Evolutionary conservation across 2,329 filamentous ascomycete genomes (phyloP), one percentile per base, ranked within the genome.

Genomic region (Dryadomyces quercus-mongolicae): DNA sequence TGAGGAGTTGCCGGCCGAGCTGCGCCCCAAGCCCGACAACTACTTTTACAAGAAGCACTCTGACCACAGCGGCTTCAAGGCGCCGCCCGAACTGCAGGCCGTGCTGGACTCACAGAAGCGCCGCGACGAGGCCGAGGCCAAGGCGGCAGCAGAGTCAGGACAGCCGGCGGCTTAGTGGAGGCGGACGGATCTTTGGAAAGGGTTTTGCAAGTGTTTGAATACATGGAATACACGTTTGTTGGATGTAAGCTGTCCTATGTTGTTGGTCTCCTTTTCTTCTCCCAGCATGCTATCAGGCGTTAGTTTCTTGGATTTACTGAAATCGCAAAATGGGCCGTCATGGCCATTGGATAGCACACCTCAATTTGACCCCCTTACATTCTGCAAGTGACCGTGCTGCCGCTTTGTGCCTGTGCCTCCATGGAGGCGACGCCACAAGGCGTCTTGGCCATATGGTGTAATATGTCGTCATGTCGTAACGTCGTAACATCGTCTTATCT

Each of bases 1-100:
- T 49, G 78, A 84, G 52, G 81, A 87, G 60, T 73, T 96, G 34
- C 85, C 85, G 6, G 71, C 77, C 1, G 86, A 93, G 65, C 71
- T 95, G 60, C 75, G 75, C 56, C 88, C 88, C 43, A 86, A 85
- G 71, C 64, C 78, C 49, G 80, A 84, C 56, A 81, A 80, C 66
- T 90, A 87, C 71, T 84, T 83, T 68, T 96, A 95, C 74, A 93
- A 93, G 74, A 87, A 85, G 68, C 92, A 97, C 72, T 81, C 83
- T 46, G 89, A 95, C 67, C 90, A 96, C 69, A 82, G 84, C 55
- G 88, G 87, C 15, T 95, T 90, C 73, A 82, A 85, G 64, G 78
- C 75, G 1, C 78, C 81, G 16, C 75, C 78, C 3, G 78, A 77
- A 69, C 70, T 81, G 54, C 74, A 79, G 66, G 74, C 73, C 48